phyloP scores from a whole-genome alignment of 2,329 filamentous ascomycete genomes.

The Aspergillus fumigatiaffinis region DNA sequence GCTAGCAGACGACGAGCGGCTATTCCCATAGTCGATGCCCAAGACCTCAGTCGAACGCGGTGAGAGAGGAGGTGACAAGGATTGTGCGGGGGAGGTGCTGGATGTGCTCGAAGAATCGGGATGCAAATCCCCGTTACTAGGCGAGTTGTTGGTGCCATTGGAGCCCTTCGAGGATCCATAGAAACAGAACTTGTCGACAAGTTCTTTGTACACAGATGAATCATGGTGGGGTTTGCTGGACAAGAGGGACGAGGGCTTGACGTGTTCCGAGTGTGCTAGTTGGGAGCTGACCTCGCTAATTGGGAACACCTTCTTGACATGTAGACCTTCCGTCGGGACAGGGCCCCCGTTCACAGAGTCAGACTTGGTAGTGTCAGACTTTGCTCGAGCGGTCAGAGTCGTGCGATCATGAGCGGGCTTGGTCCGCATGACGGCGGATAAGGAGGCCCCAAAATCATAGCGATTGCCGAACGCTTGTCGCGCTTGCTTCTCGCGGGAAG shows the following conservation, averaged over 20 bases:
- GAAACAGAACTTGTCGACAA: slow-evolving; percentile 99
- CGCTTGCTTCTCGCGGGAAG: slow-evolving; percentile 44
- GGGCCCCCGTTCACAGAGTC: slow-evolving; percentile 11
- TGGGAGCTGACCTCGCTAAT: slow-evolving; percentile 14
- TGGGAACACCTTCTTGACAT: slow-evolving; percentile 15
- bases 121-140: background rate
- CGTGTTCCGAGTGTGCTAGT: slow-evolving; percentile 19
- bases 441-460: slow-evolving; percentile 93
- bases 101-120: background rate
- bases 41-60: slow-evolving; percentile 20
- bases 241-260: slow-evolving; percentile 52
- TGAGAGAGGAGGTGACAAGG: slow-evolving; percentile 23
- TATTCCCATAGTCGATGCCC: slow-evolving; percentile 22
- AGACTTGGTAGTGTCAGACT: slow-evolving; percentile 44
- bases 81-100: slow-evolving; percentile 7
- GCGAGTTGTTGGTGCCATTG: background rate
- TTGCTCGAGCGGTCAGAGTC: slow-evolving; percentile 55
- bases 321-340: slow-evolving; percentile 4
- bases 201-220: slow-evolving; percentile 89
- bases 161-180: slow-evolving; percentile 48
- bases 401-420: slow-evolving; percentile 59
- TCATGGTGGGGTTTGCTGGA: slow-evolving; percentile 67
- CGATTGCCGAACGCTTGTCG: slow-evolving; percentile 82
- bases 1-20: slow-evolving; percentile 41
- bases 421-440: slow-evolving; percentile 73